Evolutionary conservation across 1,139 yeast species (phyloP), one percentile per base, ranked within the genome.

Genomic region (Lodderomyces jiufengensis): DNA sequence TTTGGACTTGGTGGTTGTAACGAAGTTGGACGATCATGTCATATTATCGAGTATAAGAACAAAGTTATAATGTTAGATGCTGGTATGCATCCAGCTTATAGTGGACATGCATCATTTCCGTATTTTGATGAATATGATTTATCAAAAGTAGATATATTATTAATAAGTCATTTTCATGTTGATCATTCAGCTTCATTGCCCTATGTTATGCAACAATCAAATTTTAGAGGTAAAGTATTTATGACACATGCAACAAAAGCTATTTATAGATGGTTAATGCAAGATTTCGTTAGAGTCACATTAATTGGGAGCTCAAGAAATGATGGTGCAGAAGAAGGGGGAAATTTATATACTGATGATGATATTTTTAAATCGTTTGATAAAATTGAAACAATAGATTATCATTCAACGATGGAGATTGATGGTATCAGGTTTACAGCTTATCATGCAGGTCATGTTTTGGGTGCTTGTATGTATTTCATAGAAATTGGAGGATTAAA

Each of bases 181-280:
- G 98, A 92, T 56, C 99, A 92, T 59, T 97, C 97, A 1, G 99
- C 97, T 0, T 86, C 97, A 0, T 69, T 92, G 39, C 99, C 99
- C 0, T 94, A 90, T 53, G 97, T 92, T 26, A 90, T 92, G 97
- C 96, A 88, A 53, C 95, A 88, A 52, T 92, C 98, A 1, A 85
- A 77, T 48, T 92, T 92, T 67, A 80, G 78, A 50, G 99, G 99
- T 2, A 74, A 96, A 37, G 98, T 94, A 6, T 92, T 90, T 57
- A 92, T 92, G 99, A 92, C 98, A 18, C 97, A 92, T 57, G 98
- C 99, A 7, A 92, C 98, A 1, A 94, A 94, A 63, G 98, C 98
- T 24, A 92, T 92, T 42, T 92, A 90, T 55, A 74, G 96, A 44
- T 92, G 98, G 98, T 71, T 92, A 37, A 63, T 92, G 41, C 83